These are phyloP conservation scores for Collybiopsis confluens DNA, from an alignment of 768 basidiomycete genomes.

Conservation along the genomic window DNA sequence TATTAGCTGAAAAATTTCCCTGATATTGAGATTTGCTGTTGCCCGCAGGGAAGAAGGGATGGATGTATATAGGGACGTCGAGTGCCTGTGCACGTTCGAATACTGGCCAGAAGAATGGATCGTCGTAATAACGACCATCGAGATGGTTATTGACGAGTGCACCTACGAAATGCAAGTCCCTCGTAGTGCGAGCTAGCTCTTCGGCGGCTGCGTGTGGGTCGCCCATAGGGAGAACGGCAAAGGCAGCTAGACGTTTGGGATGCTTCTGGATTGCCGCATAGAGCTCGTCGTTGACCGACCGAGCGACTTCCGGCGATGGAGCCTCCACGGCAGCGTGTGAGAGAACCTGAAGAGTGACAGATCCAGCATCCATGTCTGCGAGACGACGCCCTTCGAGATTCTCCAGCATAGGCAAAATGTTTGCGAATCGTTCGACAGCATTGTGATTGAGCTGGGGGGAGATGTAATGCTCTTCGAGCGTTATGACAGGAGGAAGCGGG, in stretches of 20 bases:
- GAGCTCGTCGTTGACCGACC: neutral
- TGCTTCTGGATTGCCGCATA: neutral
- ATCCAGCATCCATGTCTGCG: constrained; percentile 1
- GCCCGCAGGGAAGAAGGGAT: neutral
- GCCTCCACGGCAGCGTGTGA: neutral
- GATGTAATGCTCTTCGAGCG: neutral
- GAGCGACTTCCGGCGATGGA: neutral
- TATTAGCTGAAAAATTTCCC: neutral
- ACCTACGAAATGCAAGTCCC: neutral
- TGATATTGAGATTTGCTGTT: neutral
- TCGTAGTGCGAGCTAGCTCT: neutral
- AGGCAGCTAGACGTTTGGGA: neutral
- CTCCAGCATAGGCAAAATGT: neutral
- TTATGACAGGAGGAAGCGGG: neutral
- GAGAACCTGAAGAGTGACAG: neutral
- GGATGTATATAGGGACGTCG: constrained; percentile 2
- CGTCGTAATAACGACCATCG: constrained; percentile 1
- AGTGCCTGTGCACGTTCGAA: constrained; percentile 5
- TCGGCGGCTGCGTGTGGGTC: neutral
- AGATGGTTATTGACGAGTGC: constrained; percentile 5
- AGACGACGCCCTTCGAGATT: neutral
- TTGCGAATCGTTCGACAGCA: neutral
- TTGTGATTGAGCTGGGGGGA: neutral
- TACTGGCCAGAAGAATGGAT: constrained; percentile 3
- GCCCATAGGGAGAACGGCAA: constrained; percentile 1